Evolutionary conservation across 2,329 filamentous ascomycete species (phyloP), one percentile per base, ranked within the genome.

Genomic region (Claviceps purpurea): DNA sequence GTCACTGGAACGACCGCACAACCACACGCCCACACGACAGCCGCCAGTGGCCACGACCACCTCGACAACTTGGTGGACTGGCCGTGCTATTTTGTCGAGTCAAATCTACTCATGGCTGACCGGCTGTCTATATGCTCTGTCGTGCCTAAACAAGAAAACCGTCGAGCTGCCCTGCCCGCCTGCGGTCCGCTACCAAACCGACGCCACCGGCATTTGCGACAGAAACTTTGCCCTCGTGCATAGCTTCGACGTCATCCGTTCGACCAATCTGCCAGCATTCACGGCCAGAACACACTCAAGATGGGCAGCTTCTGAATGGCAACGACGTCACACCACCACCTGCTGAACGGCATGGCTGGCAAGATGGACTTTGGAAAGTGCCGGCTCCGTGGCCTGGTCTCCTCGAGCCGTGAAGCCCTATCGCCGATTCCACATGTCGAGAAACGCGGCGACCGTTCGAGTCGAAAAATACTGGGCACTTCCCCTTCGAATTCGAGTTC

Each of bases 241-340:
- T n/a, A 30, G 14, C 43, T 30, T 22, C 43, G 3, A 30, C 14
- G 26, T 45, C 24, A 14, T 44, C 3, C 42, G 16, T 46, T 26
- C n/a, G 30, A 34, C 11, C 43, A n/a, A 34, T 18, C 43, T 34
- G 43, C 22, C 43, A 20, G 43, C 16, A 18, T 30, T n/a, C 16
- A 46, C 43, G 43, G 43, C 24, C 24, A 30, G 30, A 46, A 46
- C n/a, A 6, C 50, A 34, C 43, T 47, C 57, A 60, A 57, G 53
- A 61, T 61, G 59, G 50, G 54, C 58, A 50, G 54, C 55, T 53
- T 51, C 45, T 60, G 56, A 61, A 53, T 50, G 53, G 57, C n/a
- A 50, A 42, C 20, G 39, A 42, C 47, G 43, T 52, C 53, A 44
- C 53, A 47, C 42, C 53, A 47, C 42, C 40, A 53, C 51, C 50